phyloP scores from a whole-genome alignment of 1,139 yeast species.

The Yamadazyma oceani region DNA sequence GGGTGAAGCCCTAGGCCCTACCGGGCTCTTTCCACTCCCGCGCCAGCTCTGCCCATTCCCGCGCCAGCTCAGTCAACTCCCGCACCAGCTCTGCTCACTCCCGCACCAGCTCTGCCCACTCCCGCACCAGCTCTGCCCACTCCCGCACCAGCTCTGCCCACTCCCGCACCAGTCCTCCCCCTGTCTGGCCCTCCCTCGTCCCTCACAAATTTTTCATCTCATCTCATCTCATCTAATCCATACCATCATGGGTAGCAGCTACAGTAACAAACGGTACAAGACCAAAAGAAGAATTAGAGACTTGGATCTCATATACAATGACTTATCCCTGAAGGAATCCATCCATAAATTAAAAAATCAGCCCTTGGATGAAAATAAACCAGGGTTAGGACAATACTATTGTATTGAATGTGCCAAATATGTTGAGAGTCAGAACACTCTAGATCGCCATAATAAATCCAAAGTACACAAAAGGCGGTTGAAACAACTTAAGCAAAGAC shows the following conservation, averaged over 20 bases:
- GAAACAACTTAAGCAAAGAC: conserved; percentile 69
- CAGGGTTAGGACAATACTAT: conserved; percentile 93
- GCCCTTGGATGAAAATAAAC: conserved; percentile 82
- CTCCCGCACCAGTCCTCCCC: neutral
- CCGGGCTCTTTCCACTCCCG: neutral
- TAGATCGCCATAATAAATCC: conserved; percentile 68
- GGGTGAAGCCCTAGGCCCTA: neutral
- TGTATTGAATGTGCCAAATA: conserved; percentile 94
- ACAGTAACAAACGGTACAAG: conserved; percentile 71
- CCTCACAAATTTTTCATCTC: conserved; percentile 3
- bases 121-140: neutral
- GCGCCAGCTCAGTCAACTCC: too few relatives aligned
- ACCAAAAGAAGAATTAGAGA: conserved; percentile 85
- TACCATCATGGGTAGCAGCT: conserved; percentile 76
- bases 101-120: too few relatives aligned
- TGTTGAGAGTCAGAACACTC: conserved; percentile 74
- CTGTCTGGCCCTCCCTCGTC: too few relatives aligned
- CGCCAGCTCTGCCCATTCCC: neutral
- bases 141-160: too few relatives aligned
- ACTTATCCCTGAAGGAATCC: conserved; percentile 62
- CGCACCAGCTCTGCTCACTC: neutral
- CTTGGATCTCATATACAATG: conserved; percentile 78
- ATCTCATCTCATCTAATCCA: conserved; percentile 14
- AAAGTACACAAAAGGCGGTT: conserved; percentile 87
- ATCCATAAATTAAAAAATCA: conserved; percentile 71